phyloP scores from a whole-genome alignment of 2,329 filamentous ascomycete genomes.

The Fusarium sp. region DNA sequence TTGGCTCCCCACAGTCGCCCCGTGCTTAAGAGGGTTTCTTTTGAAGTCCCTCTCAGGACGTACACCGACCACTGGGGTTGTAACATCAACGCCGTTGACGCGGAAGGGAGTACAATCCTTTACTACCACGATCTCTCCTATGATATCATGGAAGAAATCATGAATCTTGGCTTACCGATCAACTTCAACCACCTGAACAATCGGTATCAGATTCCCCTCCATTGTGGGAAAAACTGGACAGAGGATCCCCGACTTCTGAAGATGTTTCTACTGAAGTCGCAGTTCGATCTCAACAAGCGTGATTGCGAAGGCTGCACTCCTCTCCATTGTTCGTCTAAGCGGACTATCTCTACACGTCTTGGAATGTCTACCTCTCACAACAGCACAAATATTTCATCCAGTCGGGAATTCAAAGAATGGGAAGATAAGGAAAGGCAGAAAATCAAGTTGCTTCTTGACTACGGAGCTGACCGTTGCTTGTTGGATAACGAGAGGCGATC shows the following conservation, averaged over 20 bases:
- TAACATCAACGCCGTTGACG: neutral
- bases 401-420: too few relatives aligned
- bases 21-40: too few relatives aligned
- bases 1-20: too few relatives aligned
- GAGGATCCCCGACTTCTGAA: neutral
- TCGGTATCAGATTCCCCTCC: neutral
- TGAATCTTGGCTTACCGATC: neutral
- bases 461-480: neutral
- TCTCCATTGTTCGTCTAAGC: neutral
- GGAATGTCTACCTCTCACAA: too few relatives aligned
- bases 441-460: neutral
- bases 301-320: neutral
- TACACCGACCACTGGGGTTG: neutral
- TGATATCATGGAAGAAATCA: rapidly evolving
- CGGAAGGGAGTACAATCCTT: neutral
- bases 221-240: neutral
- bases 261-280: neutral
- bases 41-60: neutral
- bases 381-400: too few relatives aligned
- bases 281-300: neutral
- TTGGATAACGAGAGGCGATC: neutral
- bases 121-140: too few relatives aligned
- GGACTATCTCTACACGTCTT: too few relatives aligned
- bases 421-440: rapidly evolving
- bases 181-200: neutral